These are phyloP conservation scores for Candolleomyces aberdarensis DNA, from an alignment of 768 basidiomycete species.

Conservation along the genomic window DNA sequence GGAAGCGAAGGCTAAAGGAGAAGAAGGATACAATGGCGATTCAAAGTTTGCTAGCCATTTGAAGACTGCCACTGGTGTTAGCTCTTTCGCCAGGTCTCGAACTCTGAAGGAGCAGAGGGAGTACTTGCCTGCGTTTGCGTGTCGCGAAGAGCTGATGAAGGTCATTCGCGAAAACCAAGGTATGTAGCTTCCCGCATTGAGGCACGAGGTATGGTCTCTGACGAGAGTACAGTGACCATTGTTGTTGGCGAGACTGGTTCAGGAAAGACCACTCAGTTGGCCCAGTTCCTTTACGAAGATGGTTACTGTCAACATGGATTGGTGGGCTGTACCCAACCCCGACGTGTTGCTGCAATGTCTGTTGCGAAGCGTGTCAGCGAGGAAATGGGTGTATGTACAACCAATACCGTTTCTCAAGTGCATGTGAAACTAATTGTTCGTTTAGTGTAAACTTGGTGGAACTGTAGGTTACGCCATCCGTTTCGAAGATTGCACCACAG, in stretches of 20 bases:
- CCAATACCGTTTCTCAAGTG: not conserved
- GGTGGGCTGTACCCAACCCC: slow-evolving; percentile 95
- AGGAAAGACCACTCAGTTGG: slow-evolving; percentile 95
- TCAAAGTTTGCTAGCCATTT: slow-evolving; percentile 97
- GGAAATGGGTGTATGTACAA: slow-evolving; percentile 84
- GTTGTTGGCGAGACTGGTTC: slow-evolving; percentile 99
- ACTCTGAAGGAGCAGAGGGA: slow-evolving; percentile 95
- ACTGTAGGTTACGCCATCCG: slow-evolving; percentile 97
- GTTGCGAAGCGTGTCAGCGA: slow-evolving; percentile 99
- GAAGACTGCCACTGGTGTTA: slow-evolving; percentile 74
- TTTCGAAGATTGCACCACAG: slow-evolving; percentile 93
- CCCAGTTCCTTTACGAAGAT: slow-evolving; percentile 96
- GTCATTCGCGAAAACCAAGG: slow-evolving; percentile 95
- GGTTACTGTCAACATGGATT: slow-evolving; percentile 89
- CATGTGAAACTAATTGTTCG: slow-evolving; percentile 3
- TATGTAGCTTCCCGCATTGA: slow-evolving; percentile 23
- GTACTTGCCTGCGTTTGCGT: slow-evolving; percentile 96
- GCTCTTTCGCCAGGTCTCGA: slow-evolving; percentile 74
- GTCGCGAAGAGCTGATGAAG: slow-evolving; percentile 87
- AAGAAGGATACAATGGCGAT: slow-evolving; percentile 83
- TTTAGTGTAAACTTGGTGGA: slow-evolving; percentile 80
- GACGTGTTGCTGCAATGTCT: slow-evolving; percentile 99
- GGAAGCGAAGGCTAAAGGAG: slow-evolving; percentile 51
- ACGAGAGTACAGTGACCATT: slow-evolving; percentile 62
- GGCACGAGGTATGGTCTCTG: slow-evolving; percentile 1